A percentile compares a stretch with the other conserved stretches of the same genome.
phyloP scores from a whole-genome alignment of 1,284 basidiomycete genomes.

The Chondrostereum purpureum region DNA sequence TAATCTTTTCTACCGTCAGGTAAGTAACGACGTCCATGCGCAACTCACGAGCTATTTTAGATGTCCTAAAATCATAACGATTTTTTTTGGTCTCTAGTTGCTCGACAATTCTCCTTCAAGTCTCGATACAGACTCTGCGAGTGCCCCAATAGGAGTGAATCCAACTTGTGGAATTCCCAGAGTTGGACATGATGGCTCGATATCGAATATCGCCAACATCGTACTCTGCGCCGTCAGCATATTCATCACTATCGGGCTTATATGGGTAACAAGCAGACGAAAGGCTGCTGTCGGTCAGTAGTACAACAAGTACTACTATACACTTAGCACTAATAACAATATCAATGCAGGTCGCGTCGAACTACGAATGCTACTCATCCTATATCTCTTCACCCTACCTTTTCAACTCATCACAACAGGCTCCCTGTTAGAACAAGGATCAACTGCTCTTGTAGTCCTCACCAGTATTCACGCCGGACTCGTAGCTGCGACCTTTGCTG shows the following conservation, averaged over 20 bases:
- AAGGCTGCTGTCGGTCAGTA: conserved; percentile 49
- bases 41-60: conserved; percentile 6
- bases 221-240: conserved; percentile 47
- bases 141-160: conserved; percentile 54
- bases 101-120: conserved; percentile 24
- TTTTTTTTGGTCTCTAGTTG: conserved; percentile 27
- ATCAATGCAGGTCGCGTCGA: conserved; percentile 69
- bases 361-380: conserved; percentile 53
- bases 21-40: conserved; percentile 16
- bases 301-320: not conserved
- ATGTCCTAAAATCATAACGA: conserved; percentile 10
- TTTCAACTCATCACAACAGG: conserved; percentile 77
- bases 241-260: conserved; percentile 33
- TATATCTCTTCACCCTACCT: conserved; percentile 68
- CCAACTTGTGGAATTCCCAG: conserved; percentile 48
- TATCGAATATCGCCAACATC: conserved; percentile 60
- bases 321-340: not conserved
- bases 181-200: conserved; percentile 33
- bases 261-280: conserved; percentile 20
- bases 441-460: conserved; percentile 57
- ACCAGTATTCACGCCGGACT: conserved; percentile 71
- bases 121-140: conserved; percentile 29
- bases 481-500: conserved; percentile 71
- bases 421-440: conserved; percentile 70
- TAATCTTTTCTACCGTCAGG: conserved; percentile 66